Conservation (phyloP, 352 stramenopile species). For the Phytophthora citrophthora region DNA sequence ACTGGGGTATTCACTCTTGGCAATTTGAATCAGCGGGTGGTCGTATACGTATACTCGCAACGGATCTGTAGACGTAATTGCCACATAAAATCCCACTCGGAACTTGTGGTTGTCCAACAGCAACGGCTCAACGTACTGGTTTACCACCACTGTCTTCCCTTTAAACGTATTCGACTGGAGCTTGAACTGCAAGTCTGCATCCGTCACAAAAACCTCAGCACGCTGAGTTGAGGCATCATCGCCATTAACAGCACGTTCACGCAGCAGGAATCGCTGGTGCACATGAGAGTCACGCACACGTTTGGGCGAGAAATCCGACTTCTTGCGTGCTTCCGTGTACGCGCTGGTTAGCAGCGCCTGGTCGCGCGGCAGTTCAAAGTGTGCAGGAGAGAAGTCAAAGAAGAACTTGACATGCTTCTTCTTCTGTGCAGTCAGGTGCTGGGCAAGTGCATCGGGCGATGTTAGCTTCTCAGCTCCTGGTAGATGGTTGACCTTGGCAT, state of each 20-base stretch:
- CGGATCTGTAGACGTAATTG: constrained; percentile 82
- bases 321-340: constrained; percentile 55
- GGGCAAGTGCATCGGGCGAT: constrained; percentile 45
- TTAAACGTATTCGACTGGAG: constrained; percentile 55
- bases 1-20: constrained; percentile 65
- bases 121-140: constrained; percentile 85
- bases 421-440: constrained; percentile 55
- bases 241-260: constrained; percentile 39
- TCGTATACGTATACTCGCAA: constrained; percentile 87
- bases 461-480: constrained; percentile 62
- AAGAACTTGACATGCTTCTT: constrained; percentile 64
- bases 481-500: constrained; percentile 73
- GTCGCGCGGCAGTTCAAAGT: constrained; percentile 73
- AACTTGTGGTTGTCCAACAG: constrained; percentile 91
- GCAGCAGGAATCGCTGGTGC: constrained; percentile 71
- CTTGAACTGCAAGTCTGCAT: constrained; percentile 55
- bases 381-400: constrained; percentile 68
- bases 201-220: constrained; percentile 45
- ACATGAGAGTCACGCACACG: constrained; percentile 53
- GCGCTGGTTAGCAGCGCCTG: constrained; percentile 47
- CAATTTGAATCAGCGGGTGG: constrained; percentile 77
- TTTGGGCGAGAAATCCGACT: constrained; percentile 62
- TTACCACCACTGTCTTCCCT: constrained; percentile 63
- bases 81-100: constrained; percentile 88
- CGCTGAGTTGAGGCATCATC: constrained; percentile 38